These are phyloP conservation scores for Coemansia sp. DNA, from an alignment of 192 early-diverging fungal species.

Conservation along the genomic window DNA sequence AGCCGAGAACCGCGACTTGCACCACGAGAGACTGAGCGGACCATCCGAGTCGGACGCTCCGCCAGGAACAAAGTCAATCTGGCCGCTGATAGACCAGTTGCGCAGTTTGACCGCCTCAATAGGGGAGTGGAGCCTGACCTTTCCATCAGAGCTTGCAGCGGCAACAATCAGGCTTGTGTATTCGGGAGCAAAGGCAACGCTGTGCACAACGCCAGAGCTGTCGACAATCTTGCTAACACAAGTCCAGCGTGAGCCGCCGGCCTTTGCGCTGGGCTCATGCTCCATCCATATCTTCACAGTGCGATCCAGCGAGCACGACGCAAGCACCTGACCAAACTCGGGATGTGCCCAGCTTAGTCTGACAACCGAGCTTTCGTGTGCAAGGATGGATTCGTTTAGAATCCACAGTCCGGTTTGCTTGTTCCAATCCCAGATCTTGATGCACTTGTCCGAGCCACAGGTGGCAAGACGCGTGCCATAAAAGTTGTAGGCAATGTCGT, in stretches of 20 bases:
- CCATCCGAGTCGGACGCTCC: constrained; percentile 73
- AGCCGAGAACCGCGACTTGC: constrained; percentile 72
- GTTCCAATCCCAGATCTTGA: constrained; percentile 92
- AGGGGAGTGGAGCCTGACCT: constrained; percentile 85
- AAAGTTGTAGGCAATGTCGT: constrained; percentile 87
- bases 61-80: constrained; percentile 59
- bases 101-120: constrained; percentile 72
- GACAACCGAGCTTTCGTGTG: constrained; percentile 82
- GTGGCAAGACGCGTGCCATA: constrained; percentile 91
- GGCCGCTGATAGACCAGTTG: constrained; percentile 75
- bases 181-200: constrained; percentile 89
- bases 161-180: constrained; percentile 80
- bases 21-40: constrained; percentile 85
- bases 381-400: constrained; percentile 67
- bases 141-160: constrained; percentile 75
- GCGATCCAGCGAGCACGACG: constrained; percentile 89
- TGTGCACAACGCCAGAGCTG: constrained; percentile 72
- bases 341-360: constrained; percentile 94
- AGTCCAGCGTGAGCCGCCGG: constrained; percentile 71
- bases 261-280: constrained; percentile 60
- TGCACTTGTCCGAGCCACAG: constrained; percentile 86
- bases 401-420: constrained; percentile 71
- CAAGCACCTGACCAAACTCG: constrained; percentile 91
- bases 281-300: constrained; percentile 93
- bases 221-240: constrained; percentile 64